Percentiles rank a stretch among this genome's conserved stretches.
These are phyloP conservation scores for Fraxinus americana DNA, from an alignment of 257 asterid genomes.

Conservation along the genomic window DNA sequence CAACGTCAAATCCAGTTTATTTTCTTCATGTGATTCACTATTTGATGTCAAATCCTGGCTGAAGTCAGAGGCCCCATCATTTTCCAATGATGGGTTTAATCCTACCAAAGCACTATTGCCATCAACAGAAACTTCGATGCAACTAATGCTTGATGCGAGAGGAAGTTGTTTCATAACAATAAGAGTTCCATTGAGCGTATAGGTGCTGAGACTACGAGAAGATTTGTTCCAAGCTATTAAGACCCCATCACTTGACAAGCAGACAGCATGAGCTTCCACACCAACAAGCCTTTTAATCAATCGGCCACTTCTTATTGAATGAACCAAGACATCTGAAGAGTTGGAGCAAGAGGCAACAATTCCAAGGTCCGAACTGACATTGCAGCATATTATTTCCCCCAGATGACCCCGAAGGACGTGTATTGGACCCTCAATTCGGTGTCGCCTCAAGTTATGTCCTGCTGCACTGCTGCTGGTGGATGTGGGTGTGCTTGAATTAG, in stretches of 20 bases:
- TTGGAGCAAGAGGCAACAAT: conserved; percentile 84
- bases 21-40: conserved; percentile 40
- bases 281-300: conserved; percentile 76
- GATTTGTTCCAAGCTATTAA: conserved; percentile 73
- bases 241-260: conserved; percentile 85
- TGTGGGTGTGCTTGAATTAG: conserved; percentile 60
- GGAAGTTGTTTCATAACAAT: conserved; percentile 70
- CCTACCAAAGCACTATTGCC: conserved; percentile 82
- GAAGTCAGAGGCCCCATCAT: conserved; percentile 40
- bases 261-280: conserved; percentile 75
- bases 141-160: conserved; percentile 55
- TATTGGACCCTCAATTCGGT: conserved; percentile 86
- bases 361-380: conserved; percentile 92
- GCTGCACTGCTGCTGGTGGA: conserved; percentile 45
- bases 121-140: conserved; percentile 89
- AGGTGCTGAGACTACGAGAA: conserved; percentile 59
- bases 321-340: conserved; percentile 80
- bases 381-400: conserved; percentile 77
- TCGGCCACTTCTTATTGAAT: conserved; percentile 83
- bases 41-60: conserved; percentile 27
- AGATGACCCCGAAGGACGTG: conserved; percentile 95
- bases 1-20: conserved; percentile 49
- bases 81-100: conserved; percentile 63
- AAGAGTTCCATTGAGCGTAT: conserved; percentile 74
- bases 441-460: conserved; percentile 45